Percentiles rank a stretch among this genome's conserved stretches.
These are phyloP conservation scores for Botryotinia calthae DNA, from an alignment of 2,329 filamentous ascomycete species.

Conservation along the genomic window DNA sequence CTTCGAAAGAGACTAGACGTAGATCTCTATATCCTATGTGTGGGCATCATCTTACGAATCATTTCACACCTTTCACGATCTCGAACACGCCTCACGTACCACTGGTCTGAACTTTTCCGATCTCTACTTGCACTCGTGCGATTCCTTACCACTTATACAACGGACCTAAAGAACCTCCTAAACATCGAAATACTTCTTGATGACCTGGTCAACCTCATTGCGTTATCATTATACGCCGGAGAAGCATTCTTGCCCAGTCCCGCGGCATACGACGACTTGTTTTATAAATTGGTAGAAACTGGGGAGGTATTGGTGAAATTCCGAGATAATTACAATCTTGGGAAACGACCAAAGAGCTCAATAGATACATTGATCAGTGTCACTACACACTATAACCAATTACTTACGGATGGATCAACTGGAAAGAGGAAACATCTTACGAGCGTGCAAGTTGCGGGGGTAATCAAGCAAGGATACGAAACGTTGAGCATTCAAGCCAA, in stretches of 20 bases:
- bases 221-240: slow-evolving; percentile 78
- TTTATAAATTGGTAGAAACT: slow-evolving; percentile 96
- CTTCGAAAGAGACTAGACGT: slow-evolving; percentile 81
- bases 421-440: slow-evolving; percentile 65
- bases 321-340: slow-evolving; percentile 68
- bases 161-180: slow-evolving; percentile 67
- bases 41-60: slow-evolving; percentile 79
- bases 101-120: slow-evolving; percentile 95
- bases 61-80: slow-evolving; percentile 81
- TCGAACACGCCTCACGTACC: slow-evolving; percentile 78
- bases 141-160: slow-evolving; percentile 83
- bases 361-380: slow-evolving; percentile 84
- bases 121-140: slow-evolving; percentile 82
- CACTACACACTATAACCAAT: slow-evolving; percentile 79
- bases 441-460: slow-evolving; percentile 77
- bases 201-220: slow-evolving; percentile 76
- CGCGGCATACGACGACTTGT: slow-evolving; percentile 88
- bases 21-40: slow-evolving; percentile 75
- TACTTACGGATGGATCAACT: slow-evolving; percentile 62
- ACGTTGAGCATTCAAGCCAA: slow-evolving; percentile 87
- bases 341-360: slow-evolving; percentile 60
- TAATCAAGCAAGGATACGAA: slow-evolving; percentile 96
- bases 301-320: slow-evolving; percentile 81
- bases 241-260: slow-evolving; percentile 89
- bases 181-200: slow-evolving; percentile 73